Evolutionary conservation across 2,329 filamentous ascomycete genomes (phyloP).

Genomic region (Ophiostoma ips): DNA sequence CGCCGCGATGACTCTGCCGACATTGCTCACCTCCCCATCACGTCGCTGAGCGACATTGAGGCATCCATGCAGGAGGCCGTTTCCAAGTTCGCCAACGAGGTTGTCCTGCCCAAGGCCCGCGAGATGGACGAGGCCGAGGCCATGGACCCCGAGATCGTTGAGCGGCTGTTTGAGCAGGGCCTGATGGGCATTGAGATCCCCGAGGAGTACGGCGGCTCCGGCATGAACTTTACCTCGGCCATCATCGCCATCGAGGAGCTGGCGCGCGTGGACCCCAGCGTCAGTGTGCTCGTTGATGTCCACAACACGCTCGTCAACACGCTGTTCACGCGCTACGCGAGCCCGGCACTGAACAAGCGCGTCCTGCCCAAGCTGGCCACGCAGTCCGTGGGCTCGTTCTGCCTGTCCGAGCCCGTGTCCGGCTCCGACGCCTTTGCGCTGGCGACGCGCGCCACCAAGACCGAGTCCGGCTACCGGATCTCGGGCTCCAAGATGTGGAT

Average conservation of each 20-base stretch:
- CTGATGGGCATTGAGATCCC: constrained; percentile 97
- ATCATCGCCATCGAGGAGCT: constrained; percentile 97
- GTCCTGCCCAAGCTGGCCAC: constrained; percentile 86
- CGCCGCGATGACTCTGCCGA: constrained; percentile 47
- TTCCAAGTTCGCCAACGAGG: constrained; percentile 76
- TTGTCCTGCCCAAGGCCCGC: constrained; percentile 78
- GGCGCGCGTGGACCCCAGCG: constrained; percentile 82
- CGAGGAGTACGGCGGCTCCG: constrained; percentile 89
- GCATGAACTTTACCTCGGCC: constrained; percentile 96
- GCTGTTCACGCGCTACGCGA: constrained; percentile 74
- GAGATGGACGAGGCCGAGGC: constrained; percentile 95
- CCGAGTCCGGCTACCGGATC: constrained; percentile 70
- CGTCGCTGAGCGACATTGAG: constrained; percentile 83
- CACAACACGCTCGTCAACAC: constrained; percentile 98
- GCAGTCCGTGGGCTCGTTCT: constrained; percentile 82
- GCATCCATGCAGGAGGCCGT: constrained; percentile 79
- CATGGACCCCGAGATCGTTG: constrained; percentile 80
- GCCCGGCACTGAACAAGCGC: constrained; percentile 61
- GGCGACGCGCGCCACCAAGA: constrained; percentile 78
- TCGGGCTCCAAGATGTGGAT: constrained; percentile 99
- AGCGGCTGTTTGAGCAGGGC: constrained; percentile 93
- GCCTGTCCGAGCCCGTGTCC: constrained; percentile 80
- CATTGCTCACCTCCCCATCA: constrained; percentile 81
- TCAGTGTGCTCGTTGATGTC: constrained; percentile 89
- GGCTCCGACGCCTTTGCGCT: constrained; percentile 94